These are phyloP conservation scores for Clarkia xantiana DNA, from an alignment of 345 rosid species.

Conservation along the genomic window DNA sequence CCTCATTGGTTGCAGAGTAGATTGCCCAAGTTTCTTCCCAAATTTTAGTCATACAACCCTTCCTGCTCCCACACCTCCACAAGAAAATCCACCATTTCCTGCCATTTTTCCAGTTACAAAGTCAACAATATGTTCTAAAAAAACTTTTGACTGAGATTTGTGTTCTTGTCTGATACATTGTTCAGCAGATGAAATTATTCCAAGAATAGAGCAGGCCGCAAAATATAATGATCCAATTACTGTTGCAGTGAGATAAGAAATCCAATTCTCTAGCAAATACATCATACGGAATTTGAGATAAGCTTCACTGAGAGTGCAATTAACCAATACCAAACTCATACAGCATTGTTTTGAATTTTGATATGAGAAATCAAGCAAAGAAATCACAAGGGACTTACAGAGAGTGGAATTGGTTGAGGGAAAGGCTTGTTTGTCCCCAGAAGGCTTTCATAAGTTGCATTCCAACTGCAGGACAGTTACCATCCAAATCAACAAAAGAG, in stretches of 20 bases:
- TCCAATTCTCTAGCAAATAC: too few species aligned
- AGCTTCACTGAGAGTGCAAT: too few species aligned
- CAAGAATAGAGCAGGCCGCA: too few species aligned
- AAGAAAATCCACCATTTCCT: constrained; percentile 93
- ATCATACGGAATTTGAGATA: too few species aligned
- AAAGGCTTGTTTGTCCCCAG: constrained; percentile 68
- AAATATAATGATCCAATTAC: constrained; percentile 1
- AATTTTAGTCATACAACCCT: constrained; percentile 51
- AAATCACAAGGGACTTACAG: constrained; percentile 24
- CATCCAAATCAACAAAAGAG: constrained; percentile 1
- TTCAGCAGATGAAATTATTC: too few species aligned
- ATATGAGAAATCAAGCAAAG: background rate
- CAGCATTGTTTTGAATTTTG: too few species aligned
- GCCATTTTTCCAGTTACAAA: constrained; percentile 6
- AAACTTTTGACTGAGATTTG: too few species aligned
- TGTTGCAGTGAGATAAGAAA: background rate
- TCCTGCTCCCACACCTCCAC: constrained; percentile 83
- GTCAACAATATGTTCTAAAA: too few species aligned
- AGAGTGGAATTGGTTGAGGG: constrained; percentile 57
- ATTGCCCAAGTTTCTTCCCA: too few species aligned
- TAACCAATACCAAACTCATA: too few species aligned
- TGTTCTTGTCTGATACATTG: too few species aligned
- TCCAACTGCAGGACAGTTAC: constrained; percentile 44
- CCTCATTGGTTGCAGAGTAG: too few species aligned
- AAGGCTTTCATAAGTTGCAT: constrained; percentile 47